Evolutionary conservation across 768 basidiomycete genomes (phyloP).

Genomic region (Russula olivacea): DNA sequence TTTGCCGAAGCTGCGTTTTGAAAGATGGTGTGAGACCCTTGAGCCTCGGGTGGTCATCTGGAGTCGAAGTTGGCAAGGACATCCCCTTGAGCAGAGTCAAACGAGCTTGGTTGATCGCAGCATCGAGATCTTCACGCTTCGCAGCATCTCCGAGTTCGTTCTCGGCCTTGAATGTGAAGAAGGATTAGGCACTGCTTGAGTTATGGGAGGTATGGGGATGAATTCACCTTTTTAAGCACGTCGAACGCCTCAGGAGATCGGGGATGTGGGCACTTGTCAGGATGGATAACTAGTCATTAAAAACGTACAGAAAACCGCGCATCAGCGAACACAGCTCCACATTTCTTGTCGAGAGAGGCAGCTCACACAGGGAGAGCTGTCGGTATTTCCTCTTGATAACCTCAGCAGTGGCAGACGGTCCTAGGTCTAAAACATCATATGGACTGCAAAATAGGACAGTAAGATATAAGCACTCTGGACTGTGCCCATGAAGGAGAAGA

Average conservation of each 20-base stretch:
- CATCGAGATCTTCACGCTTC: conserved; percentile 78
- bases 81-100: conserved; percentile 56
- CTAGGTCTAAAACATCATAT: conserved; percentile 88
- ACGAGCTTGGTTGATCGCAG: conserved; percentile 71
- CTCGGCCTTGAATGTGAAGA: conserved; percentile 55
- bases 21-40: conserved; percentile 54
- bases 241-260: conserved; percentile 92
- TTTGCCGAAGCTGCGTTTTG: conserved; percentile 57
- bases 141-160: conserved; percentile 72
- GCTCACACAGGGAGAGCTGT: conserved; percentile 78
- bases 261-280: conserved; percentile 90
- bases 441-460: conserved; percentile 48
- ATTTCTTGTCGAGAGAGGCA: conserved; percentile 5
- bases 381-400: conserved; percentile 88
- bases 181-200: neutral
- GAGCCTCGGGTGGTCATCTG: conserved; percentile 54
- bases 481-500: neutral
- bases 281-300: conserved; percentile 79
- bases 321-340: conserved; percentile 22
- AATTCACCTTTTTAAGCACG: conserved; percentile 77
- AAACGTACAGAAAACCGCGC: conserved; percentile 37
- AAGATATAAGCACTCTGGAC: neutral
- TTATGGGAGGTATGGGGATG: neutral
- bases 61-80: conserved; percentile 52
- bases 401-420: conserved; percentile 59